Conservation (phyloP, 2,329 filamentous ascomycete species). For the Claviceps spartinae region DNA sequence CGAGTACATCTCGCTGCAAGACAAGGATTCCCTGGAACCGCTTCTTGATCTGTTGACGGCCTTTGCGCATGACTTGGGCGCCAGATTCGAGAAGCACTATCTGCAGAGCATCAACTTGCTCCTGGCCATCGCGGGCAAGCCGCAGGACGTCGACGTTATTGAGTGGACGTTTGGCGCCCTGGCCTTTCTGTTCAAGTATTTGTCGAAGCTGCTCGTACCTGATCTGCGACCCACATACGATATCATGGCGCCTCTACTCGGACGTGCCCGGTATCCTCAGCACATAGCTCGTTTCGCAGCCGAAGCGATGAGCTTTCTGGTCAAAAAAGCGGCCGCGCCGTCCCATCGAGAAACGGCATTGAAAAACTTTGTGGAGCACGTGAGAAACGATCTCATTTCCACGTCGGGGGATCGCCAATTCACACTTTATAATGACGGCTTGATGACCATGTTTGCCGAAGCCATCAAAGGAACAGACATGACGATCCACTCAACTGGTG, state of each 20-base stretch:
- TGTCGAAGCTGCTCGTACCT: constrained; percentile 73
- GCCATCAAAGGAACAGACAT: constrained; percentile 52
- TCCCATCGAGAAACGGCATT: constrained; percentile 66
- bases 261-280: constrained; percentile 65
- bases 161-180: constrained; percentile 95
- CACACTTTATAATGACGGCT: constrained; percentile 64
- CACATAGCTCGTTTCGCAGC: constrained; percentile 88
- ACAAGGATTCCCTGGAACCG: constrained; percentile 71
- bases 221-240: constrained; percentile 76
- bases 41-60: constrained; percentile 78
- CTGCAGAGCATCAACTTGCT: constrained; percentile 60
- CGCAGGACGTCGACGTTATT: constrained; percentile 74
- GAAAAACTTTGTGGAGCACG: constrained; percentile 55
- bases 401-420: constrained; percentile 42
- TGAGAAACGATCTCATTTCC: constrained; percentile 52
- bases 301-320: constrained; percentile 84
- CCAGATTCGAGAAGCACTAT: constrained; percentile 81
- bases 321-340: constrained; percentile 72
- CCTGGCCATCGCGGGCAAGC: constrained; percentile 61
- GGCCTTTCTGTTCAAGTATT: constrained; percentile 94
- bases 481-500: constrained; percentile 45
- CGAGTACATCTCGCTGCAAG: constrained; percentile 62
- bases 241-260: constrained; percentile 71
- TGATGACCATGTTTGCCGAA: constrained; percentile 88
- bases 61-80: constrained; percentile 86